phyloP scores from a whole-genome alignment of 495 filamentous ascomycete genomes.

The Diplogelasinospora grovesii region DNA sequence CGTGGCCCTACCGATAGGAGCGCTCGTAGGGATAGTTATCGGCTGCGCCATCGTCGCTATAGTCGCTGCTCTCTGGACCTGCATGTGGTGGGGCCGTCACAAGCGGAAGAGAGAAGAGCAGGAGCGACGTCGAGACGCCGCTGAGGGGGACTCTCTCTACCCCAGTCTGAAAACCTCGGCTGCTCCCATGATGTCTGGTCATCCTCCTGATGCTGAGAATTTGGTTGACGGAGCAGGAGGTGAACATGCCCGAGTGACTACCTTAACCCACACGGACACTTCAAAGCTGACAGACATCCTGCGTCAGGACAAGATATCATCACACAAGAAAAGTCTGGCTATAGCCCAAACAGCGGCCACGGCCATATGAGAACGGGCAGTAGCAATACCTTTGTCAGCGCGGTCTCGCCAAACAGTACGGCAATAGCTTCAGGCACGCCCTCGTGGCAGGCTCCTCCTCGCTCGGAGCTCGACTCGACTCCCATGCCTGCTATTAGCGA shows the following conservation, averaged over 20 bases:
- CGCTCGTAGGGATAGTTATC: constrained; percentile 16
- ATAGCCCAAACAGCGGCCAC: constrained; percentile 3
- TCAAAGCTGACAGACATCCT: too few species aligned
- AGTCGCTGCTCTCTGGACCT: constrained; percentile 7
- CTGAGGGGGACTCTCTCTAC: too few species aligned
- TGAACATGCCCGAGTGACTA: too few species aligned
- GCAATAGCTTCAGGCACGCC: neutral
- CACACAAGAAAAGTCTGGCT: too few species aligned
- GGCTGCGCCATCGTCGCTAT: constrained; percentile 10
- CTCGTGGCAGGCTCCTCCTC: neutral
- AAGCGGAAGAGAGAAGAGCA: constrained; percentile 6
- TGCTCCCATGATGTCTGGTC: too few species aligned
- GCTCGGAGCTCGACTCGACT: constrained; percentile 15
- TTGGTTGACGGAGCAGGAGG: too few species aligned
- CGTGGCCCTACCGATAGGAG: constrained; percentile 9
- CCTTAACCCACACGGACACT: too few species aligned
- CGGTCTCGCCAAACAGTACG: neutral
- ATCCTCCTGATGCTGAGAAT: too few species aligned
- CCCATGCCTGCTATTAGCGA: neutral
- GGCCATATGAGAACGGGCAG: neutral
- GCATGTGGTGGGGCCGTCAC: constrained; percentile 12
- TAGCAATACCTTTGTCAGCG: constrained; percentile 3
- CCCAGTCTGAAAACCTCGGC: too few species aligned
- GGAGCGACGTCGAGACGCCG: too few species aligned
- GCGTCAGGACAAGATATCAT: too few species aligned